phyloP scores from a whole-genome alignment of 2,329 filamentous ascomycete species.

The Escovopsis weberi region DNA sequence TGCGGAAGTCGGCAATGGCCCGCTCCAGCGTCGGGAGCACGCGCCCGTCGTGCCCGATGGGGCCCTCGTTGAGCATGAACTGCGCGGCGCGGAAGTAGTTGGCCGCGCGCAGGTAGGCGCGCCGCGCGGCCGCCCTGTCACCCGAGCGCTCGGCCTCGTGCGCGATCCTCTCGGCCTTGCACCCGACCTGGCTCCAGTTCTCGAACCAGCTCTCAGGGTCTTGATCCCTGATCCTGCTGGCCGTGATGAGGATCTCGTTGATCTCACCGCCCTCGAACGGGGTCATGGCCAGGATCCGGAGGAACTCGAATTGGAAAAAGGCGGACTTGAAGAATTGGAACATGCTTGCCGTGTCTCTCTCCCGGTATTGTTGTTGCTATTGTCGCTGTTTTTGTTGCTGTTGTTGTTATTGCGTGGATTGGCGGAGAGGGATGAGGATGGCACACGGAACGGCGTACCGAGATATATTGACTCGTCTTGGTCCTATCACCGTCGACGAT shows the following conservation, averaged over 20 bases:
- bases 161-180: conserved; percentile 19
- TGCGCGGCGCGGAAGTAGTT: conserved; percentile 25
- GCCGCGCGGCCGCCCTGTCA: conserved; percentile 16
- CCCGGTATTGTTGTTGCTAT: background rate
- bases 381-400: background rate
- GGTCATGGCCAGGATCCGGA: background rate
- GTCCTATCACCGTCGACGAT: too few relatives aligned
- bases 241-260: conserved; percentile 10
- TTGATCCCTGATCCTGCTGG: conserved; percentile 20
- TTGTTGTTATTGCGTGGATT: background rate
- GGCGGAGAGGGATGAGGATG: too few relatives aligned
- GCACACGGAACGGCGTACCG: too few relatives aligned
- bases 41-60: conserved; percentile 11
- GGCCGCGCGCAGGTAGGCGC: conserved; percentile 24
- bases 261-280: background rate
- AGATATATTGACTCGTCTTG: too few relatives aligned
- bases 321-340: background rate
- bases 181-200: conserved; percentile 18
- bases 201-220: conserved; percentile 25
- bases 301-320: background rate
- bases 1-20: conserved; percentile 12
- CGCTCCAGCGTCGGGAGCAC: conserved; percentile 14
- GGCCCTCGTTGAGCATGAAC: conserved; percentile 15
- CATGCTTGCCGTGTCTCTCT: background rate
- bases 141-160: conserved; percentile 17